Evolutionary conservation across 164 flowering plant species (phyloP), one percentile per base, ranked within the genome.

Genomic region (Protea cynaroides): DNA sequence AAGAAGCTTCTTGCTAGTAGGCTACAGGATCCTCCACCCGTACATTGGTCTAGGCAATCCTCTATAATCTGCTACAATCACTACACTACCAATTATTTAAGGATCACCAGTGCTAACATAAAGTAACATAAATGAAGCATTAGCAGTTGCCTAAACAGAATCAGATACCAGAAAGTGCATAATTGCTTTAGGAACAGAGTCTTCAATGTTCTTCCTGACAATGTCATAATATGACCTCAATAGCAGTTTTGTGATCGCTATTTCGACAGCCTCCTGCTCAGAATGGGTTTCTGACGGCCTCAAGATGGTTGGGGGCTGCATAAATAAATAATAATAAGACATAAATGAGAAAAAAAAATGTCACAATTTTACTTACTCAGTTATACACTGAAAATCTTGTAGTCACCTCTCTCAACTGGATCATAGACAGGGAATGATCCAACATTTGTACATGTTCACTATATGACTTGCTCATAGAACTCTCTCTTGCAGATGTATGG

Each of bases 151-250:
- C 6, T 49, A 5, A 49, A 15, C 18, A 49, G 6, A 49, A 49
- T 10, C 12, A 58, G 63, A 70, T 82, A 92, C 99, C 92, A 95
- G 75, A 69, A 92, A 95, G 73, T 95, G 97, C 97, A 92, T 95
- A 55, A 95, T 88, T 54, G 97, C 97, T 75, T 92, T 95, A 25
- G 99, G 99, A 56, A 92, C 81, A 64, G 79, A 76, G 63, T 95
- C 99, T 76, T 95, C 94, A 36, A 95, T 77, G 60, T 92, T 92
- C 83, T 87, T 90, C 80, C 99, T 78, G 21, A 95, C 99, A 74
- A 95, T 90, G 69, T 92, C 97, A 73, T 92, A 95, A 75, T 95
- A 95, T 58, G 99, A 95, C 75, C 81, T 82, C 78, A 95, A 74
- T 23, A 95, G 80, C 81, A 92, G 62, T 65, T 88, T 90, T 38